Base-by-base conservation (phyloP, 352 stramenopile species). In the Phytophthora pluvialis region DNA sequence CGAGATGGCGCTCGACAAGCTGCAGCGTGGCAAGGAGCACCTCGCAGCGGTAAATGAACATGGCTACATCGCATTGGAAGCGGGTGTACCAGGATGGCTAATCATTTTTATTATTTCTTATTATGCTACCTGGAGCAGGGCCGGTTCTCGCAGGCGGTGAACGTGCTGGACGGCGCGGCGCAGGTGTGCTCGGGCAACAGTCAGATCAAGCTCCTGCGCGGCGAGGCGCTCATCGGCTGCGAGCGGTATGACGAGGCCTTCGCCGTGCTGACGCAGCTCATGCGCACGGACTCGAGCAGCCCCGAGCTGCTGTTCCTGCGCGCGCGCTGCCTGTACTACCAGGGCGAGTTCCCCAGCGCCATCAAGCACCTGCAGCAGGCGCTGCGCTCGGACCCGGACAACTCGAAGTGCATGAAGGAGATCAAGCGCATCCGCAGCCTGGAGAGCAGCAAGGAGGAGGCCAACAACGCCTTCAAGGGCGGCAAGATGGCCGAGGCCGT, bases 331-430 rank as follows among this genome's bases (percentile, higher is more conserved):
- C 72, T 98, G 49, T 98, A 98, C 67, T 93, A 82, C 64, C 91
- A 97, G 75, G 95, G 94, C 39, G 93, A 98, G 67, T 91, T 98
- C 60, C 77, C 94, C 5, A 96, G 89, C 73, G 89, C 92, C 55
- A 93, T 98, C 61, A 97, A 97, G 63, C 94, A 98, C 81, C 77
- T 98, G 62, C 86, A 97, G 60, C 86, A 97, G 70, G 90, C 90
- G 12, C 73, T 98, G 51, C 80, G 86, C 28, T 91, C 81, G 31
- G 92, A 98, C 63, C 93, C 92, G 28, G 93, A 98, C 68, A 97
- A 97, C 67, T 81, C 69, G 60, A 87, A 88, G 64, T 91, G 83
- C 44, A 90, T 91, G 78, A 90, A 88, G 58, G 81, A 94, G 64
- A 93, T 97, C 60, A 95, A 95, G 68, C 80, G 84, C 43, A 94